phyloP scores from a whole-genome alignment of 352 stramenopile genomes.

The Phytophthora nicotianae region DNA sequence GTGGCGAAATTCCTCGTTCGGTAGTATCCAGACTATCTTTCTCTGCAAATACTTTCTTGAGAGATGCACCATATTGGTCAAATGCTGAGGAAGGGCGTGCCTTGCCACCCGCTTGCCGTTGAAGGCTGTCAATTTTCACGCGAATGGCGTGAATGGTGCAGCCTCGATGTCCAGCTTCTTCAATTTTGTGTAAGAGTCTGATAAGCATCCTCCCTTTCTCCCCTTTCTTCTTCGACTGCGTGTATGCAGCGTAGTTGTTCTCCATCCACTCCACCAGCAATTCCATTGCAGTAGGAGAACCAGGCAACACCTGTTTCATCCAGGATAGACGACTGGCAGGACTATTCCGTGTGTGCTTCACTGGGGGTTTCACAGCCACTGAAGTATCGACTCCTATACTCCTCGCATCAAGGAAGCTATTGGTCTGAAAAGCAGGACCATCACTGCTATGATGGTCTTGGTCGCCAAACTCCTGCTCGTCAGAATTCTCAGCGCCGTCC shows the following conservation, averaged over 20 bases:
- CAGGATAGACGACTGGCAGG: constrained; percentile 24
- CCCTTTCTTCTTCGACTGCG: constrained; percentile 32
- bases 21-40: constrained; percentile 6
- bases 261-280: constrained; percentile 33
- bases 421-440: neutral
- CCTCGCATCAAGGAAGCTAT: neutral
- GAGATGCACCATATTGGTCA: constrained; percentile 21
- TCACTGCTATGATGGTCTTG: neutral
- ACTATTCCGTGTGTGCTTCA: constrained; percentile 19
- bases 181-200: constrained; percentile 24
- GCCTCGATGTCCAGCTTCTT: constrained; percentile 22
- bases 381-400: constrained; percentile 1
- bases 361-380: constrained; percentile 2
- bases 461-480: neutral
- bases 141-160: constrained; percentile 37
- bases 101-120: constrained; percentile 31
- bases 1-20: constrained; percentile 5
- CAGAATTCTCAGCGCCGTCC: constrained; percentile 2
- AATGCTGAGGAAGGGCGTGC: constrained; percentile 29
- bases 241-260: constrained; percentile 23
- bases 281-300: constrained; percentile 29
- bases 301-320: constrained; percentile 30
- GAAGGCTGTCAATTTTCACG: constrained; percentile 39
- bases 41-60: constrained; percentile 28
- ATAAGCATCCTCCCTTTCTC: constrained; percentile 34